Evolutionary conservation across 2,329 filamentous ascomycete genomes (phyloP).

Genomic region (Coniochaeta ligniaria): DNA sequence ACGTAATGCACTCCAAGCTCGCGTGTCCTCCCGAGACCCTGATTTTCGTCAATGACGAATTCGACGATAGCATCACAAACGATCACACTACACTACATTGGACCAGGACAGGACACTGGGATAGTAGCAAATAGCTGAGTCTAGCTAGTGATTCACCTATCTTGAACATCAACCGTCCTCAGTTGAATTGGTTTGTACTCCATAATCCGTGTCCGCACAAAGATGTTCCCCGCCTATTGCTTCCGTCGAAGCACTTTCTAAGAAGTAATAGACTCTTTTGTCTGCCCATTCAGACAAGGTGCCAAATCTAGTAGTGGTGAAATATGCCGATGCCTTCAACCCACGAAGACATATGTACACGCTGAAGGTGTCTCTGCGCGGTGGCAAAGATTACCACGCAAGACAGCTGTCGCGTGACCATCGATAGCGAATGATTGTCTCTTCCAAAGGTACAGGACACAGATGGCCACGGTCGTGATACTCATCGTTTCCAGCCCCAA

Average conservation of each 20-base stretch:
- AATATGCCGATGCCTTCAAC: not conserved
- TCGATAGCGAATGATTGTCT: not conserved
- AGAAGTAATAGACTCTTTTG: slow-evolving; percentile 12
- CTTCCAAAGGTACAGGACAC: not conserved
- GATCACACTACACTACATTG: not conserved
- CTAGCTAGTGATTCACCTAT: not conserved
- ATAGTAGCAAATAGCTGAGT: not conserved
- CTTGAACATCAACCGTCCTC: not conserved
- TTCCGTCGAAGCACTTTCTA: slow-evolving; percentile 16
- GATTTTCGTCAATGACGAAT: not conserved
- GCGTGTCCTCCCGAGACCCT: not conserved
- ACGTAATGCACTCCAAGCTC: not conserved
- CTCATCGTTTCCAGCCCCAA: slow-evolving; percentile 46
- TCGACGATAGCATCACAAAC: not conserved
- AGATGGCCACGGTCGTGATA: not conserved
- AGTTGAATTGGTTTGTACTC: not conserved
- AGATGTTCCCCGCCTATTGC: slow-evolving; percentile 8
- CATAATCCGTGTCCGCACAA: not conserved
- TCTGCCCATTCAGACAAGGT: not conserved
- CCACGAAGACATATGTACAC: not conserved
- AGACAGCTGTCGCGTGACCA: not conserved
- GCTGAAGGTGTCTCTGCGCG: not conserved
- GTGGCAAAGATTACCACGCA: not conserved
- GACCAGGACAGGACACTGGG: not conserved
- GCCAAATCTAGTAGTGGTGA: not conserved